Evolutionary conservation across 345 rosid species (phyloP), one percentile per base, ranked within the genome.

Genomic region (Anastatica hierochuntica): DNA sequence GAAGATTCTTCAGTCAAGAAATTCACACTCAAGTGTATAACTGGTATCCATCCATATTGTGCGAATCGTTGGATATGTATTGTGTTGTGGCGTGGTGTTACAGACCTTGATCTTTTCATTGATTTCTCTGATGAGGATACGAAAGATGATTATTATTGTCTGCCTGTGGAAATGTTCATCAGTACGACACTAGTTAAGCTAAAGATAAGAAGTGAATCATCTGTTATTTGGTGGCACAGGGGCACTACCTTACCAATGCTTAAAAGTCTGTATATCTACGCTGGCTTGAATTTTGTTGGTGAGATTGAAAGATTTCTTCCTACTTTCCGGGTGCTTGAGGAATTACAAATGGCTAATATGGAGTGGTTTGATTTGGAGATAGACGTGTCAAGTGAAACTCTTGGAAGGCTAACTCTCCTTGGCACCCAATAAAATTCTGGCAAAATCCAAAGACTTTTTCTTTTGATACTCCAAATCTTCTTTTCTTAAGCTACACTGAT

Each of bases 301-400:
- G 14, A 33, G 12, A 10, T 56, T 14, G 51, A 43, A 0, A 9
- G 12, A 6, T 16, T 56, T 33, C 5, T 56, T 56, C 42, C 7
- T 56, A 35, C 29, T 58, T 58, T 35, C 18, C 44, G 44, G 24
- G 53, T 10, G 4, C 63, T 58, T 13, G 62, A 57, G 44, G 44
- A 52, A 9, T 14, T 52, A 37, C 31, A n/a, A 4, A 47, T 51
- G 19, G 10, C 0, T 21, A 1, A 4, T 37, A 24, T 51, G 5
- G 0, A 2, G 18, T 51, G 56, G 33, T 1, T 0, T 0, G 8
- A 13, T 1, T 0, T 0, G 2, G 13, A 20, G 19, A 19, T 51
- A 7, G 35, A 6, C 1, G 9, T 50, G 14, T 34, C 56, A 21
- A 35, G 19, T 36, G 19, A 17, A 51, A 51, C 31, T 19, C 56